phyloP scores from a whole-genome alignment of 805 yeast genomes.

The Hanseniaspora clermontiae region DNA sequence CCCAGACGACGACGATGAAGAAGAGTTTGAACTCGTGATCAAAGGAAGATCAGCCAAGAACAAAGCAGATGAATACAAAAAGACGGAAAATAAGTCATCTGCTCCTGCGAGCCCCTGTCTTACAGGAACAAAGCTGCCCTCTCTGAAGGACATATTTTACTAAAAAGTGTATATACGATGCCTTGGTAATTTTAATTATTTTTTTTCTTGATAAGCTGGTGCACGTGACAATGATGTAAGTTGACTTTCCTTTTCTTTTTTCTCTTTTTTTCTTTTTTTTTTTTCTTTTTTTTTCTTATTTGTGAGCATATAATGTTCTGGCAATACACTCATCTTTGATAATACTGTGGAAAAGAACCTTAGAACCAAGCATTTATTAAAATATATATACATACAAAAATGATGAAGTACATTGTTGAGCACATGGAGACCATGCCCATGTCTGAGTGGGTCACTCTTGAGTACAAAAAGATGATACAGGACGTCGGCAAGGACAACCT shows the following conservation, averaged over 20 bases:
- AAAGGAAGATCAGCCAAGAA: background rate
- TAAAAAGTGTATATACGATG: background rate
- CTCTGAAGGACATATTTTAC: constrained; percentile 5
- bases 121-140: constrained; percentile 1
- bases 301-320: too few species aligned
- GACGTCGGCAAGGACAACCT: constrained; percentile 74
- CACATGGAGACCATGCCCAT: constrained; percentile 90
- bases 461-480: constrained; percentile 65
- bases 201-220: too few species aligned
- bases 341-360: background rate
- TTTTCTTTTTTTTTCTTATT: background rate
- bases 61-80: background rate
- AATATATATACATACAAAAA: background rate
- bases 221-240: background rate
- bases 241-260: too few species aligned
- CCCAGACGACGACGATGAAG: background rate
- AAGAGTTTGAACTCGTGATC: background rate
- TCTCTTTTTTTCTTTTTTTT: background rate
- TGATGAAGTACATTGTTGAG: constrained; percentile 83
- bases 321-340: background rate
- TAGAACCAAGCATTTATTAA: background rate
- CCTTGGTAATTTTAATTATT: too few species aligned
- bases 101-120: background rate
- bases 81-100: background rate
- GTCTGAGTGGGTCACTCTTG: constrained; percentile 89